Conservation (phyloP, 2,329 filamentous ascomycete genomes). For the Arachnopeziza araneosa region DNA sequence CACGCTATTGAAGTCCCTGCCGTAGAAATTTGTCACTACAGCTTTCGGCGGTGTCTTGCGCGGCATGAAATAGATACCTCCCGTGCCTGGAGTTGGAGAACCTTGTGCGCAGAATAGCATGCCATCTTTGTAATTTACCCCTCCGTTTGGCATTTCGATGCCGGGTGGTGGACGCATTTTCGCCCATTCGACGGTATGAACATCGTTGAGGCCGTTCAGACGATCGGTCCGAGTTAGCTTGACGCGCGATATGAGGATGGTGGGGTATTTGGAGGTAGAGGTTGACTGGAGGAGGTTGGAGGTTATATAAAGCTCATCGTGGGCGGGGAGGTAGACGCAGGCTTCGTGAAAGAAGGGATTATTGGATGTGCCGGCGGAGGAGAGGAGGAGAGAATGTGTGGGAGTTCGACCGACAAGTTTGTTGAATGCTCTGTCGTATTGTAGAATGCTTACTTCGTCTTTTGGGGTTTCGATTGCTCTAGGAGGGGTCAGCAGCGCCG, state of each 20-base stretch:
- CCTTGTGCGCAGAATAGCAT: constrained; percentile 41
- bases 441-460: constrained; percentile 31
- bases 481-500: constrained; percentile 7
- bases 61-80: constrained; percentile 28
- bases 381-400: constrained; percentile 38
- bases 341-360: constrained; percentile 43
- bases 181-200: constrained; percentile 30
- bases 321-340: constrained; percentile 36
- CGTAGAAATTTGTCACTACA: constrained; percentile 39
- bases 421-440: constrained; percentile 35
- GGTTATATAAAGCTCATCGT: constrained; percentile 41
- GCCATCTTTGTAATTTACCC: constrained; percentile 36
- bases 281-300: constrained; percentile 38
- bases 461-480: constrained; percentile 15
- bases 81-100: constrained; percentile 14
- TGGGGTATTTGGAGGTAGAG: constrained; percentile 34
- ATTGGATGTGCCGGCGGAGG: constrained; percentile 34
- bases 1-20: constrained; percentile 42
- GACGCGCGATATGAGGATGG: constrained; percentile 42
- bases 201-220: constrained; percentile 18
- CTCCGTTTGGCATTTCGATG: constrained; percentile 42
- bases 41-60: constrained; percentile 18
- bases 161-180: constrained; percentile 34
- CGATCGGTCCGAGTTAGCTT: constrained; percentile 28
- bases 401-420: constrained; percentile 31